These are phyloP conservation scores for Penicillium sp. DNA, from an alignment of 2,329 filamentous ascomycete genomes.

Conservation along the genomic window DNA sequence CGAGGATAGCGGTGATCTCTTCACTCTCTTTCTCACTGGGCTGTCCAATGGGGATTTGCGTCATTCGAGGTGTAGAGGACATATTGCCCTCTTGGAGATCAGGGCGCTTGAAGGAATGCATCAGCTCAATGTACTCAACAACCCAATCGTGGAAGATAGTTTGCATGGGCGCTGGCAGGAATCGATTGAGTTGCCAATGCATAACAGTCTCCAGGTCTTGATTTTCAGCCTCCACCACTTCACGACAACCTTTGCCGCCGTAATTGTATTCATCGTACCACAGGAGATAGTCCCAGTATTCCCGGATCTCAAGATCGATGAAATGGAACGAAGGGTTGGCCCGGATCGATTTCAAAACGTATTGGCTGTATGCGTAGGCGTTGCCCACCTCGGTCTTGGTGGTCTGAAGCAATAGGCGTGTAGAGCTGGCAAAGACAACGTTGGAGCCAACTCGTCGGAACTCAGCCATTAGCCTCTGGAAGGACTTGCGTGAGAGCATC, in stretches of 20 bases:
- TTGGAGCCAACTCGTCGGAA: slow-evolving; percentile 94
- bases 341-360: slow-evolving; percentile 97
- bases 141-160: slow-evolving; percentile 88
- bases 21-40: slow-evolving; percentile 62
- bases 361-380: slow-evolving; percentile 94
- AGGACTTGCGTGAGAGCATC: slow-evolving; percentile 96
- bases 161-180: slow-evolving; percentile 78
- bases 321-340: slow-evolving; percentile 95
- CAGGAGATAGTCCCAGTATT: slow-evolving; percentile 98
- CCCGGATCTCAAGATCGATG: slow-evolving; percentile 93
- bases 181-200: slow-evolving; percentile 96
- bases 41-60: slow-evolving; percentile 62
- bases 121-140: slow-evolving; percentile 89
- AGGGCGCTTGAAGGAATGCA: slow-evolving; percentile 82
- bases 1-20: slow-evolving; percentile 65
- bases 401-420: slow-evolving; percentile 87
- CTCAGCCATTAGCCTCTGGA: slow-evolving; percentile 95
- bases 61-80: slow-evolving; percentile 60
- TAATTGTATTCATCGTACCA: slow-evolving; percentile 99
- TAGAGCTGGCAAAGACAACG: slow-evolving; percentile 90
- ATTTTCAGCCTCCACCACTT: slow-evolving; percentile 73
- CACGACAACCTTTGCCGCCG: slow-evolving; percentile 85
- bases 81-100: slow-evolving; percentile 52
- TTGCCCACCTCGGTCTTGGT: slow-evolving; percentile 96
- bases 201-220: slow-evolving; percentile 88